Evolutionary conservation across 352 stramenopile genomes (phyloP).

Genomic region (Aphanomyces astaci): DNA sequence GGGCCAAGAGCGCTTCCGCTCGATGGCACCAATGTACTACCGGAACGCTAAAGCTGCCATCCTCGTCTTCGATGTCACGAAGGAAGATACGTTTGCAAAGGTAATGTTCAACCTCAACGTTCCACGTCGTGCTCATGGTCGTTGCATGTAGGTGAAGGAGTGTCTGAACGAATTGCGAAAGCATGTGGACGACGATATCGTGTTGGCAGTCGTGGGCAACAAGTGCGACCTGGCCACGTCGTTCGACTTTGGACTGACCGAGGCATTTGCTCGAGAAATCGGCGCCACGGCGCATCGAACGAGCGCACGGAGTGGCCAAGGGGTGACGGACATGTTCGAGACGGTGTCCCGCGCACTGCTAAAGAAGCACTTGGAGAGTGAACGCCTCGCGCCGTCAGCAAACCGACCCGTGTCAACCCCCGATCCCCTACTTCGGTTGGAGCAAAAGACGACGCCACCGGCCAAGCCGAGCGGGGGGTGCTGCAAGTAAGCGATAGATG

Average conservation of each 20-base stretch:
- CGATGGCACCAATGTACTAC: slow-evolving; percentile 88
- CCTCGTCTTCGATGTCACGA: slow-evolving; percentile 78
- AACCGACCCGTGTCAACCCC: background rate
- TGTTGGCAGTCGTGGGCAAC: slow-evolving; percentile 76
- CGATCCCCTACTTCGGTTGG: background rate
- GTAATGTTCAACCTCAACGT: background rate
- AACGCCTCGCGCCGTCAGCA: background rate
- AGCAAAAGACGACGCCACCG: slow-evolving; percentile 8
- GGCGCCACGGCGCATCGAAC: slow-evolving; percentile 75
- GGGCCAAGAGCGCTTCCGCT: slow-evolving; percentile 71
- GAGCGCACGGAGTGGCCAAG: slow-evolving; percentile 73
- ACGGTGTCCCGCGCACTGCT: slow-evolving; percentile 57
- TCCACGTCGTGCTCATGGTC: background rate
- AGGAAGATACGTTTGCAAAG: slow-evolving; percentile 71
- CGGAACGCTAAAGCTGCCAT: slow-evolving; percentile 83
- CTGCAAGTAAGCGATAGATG: background rate
- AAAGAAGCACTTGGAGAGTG: slow-evolving; percentile 70
- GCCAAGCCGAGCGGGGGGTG: background rate
- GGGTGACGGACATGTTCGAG: slow-evolving; percentile 68
- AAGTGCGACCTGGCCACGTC: slow-evolving; percentile 60
- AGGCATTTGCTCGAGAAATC: slow-evolving; percentile 70
- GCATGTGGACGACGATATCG: slow-evolving; percentile 71
- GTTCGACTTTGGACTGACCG: slow-evolving; percentile 62
- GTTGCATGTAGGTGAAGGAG: slow-evolving; percentile 46
- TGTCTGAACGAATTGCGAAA: slow-evolving; percentile 74